These are phyloP conservation scores for Ilex aquifolium DNA, from an alignment of 257 asterid species.

Conservation along the genomic window DNA sequence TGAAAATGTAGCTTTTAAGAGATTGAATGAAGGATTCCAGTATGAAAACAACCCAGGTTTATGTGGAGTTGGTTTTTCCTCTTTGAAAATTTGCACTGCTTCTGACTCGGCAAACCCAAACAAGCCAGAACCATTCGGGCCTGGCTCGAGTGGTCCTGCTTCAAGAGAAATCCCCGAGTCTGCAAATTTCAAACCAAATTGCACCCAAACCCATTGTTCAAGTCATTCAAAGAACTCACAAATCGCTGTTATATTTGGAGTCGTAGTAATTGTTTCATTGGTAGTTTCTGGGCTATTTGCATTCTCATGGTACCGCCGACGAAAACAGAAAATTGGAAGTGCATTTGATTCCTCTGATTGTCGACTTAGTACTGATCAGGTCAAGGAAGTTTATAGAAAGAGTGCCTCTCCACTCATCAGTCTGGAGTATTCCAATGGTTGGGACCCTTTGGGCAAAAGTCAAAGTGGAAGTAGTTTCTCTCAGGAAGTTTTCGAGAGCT, in stretches of 20 bases:
- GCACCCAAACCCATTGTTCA: constrained; percentile 3
- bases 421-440: constrained; percentile 70
- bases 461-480: constrained; percentile 55
- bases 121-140: constrained; percentile 63
- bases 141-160: constrained; percentile 48
- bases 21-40: constrained; percentile 77
- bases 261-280: constrained; percentile 32
- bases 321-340: constrained; percentile 72
- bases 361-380: constrained; percentile 65
- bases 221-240: constrained; percentile 37
- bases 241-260: constrained; percentile 37
- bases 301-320: constrained; percentile 63
- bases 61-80: constrained; percentile 58
- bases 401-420: constrained; percentile 84
- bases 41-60: constrained; percentile 62
- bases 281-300: constrained; percentile 46
- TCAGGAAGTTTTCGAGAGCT: constrained; percentile 76
- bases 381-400: constrained; percentile 51
- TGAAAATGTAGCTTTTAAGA: constrained; percentile 60
- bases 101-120: constrained; percentile 31
- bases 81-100: constrained; percentile 45
- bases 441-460: constrained; percentile 82
- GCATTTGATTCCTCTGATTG: constrained; percentile 48
- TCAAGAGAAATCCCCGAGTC: constrained; percentile 76
- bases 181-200: constrained; percentile 46